phyloP scores from a whole-genome alignment of 2,329 filamentous ascomycete genomes.

The Penicillium griseofulvum region DNA sequence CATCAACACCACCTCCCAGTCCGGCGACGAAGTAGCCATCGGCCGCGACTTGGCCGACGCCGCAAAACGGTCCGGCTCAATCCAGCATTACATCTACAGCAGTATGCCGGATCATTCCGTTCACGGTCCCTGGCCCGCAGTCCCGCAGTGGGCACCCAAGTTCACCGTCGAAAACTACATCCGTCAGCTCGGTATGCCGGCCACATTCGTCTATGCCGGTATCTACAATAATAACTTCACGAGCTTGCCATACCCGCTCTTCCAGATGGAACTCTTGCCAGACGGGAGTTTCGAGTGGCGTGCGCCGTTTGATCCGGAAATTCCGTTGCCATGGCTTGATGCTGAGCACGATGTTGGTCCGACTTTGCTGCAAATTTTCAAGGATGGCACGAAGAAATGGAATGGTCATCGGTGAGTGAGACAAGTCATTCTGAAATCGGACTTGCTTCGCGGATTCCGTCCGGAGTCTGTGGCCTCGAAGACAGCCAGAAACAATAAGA shows the following conservation, averaged over 20 bases:
- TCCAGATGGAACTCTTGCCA: conserved; percentile 84
- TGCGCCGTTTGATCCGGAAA: conserved; percentile 87
- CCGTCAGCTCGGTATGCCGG: conserved; percentile 73
- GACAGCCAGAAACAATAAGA: background rate
- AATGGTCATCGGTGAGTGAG: conserved; percentile 63
- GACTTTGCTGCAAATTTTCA: conserved; percentile 88
- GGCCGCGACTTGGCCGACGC: conserved; percentile 86
- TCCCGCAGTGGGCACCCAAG: conserved; percentile 90
- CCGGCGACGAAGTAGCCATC: conserved; percentile 84
- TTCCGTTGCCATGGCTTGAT: conserved; percentile 89
- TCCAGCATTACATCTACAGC: conserved; percentile 93
- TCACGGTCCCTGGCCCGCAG: conserved; percentile 76
- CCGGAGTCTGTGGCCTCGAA: background rate
- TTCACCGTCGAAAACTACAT: conserved; percentile 91
- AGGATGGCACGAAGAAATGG: conserved; percentile 86
- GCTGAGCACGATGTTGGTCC: conserved; percentile 95
- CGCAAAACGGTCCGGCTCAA: conserved; percentile 71
- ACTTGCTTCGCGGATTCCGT: background rate
- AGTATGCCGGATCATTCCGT: conserved; percentile 94
- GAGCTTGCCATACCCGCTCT: conserved; percentile 83
- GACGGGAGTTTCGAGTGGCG: conserved; percentile 91
- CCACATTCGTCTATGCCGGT: conserved; percentile 92
- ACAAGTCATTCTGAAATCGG: background rate
- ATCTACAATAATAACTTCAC: conserved; percentile 99
- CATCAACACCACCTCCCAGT: conserved; percentile 94